phyloP scores from a whole-genome alignment of 305 asterid genomes.

The Petunia hybrid region DNA sequence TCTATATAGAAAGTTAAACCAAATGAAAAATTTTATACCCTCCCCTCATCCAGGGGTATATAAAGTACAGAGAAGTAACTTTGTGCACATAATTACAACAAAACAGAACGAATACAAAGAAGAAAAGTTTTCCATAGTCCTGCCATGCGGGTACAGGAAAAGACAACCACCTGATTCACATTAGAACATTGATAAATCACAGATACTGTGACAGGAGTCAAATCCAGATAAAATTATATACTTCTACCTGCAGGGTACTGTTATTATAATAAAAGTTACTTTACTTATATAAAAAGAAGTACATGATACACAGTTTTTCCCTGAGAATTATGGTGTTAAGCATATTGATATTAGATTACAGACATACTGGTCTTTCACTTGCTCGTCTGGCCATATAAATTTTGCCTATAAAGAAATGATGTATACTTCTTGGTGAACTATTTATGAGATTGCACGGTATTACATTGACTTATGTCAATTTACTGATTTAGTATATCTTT shows the following conservation, averaged over 20 bases:
- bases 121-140: conserved; percentile 14
- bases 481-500: background rate
- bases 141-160: conserved; percentile 12
- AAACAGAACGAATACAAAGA: background rate
- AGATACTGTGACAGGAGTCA: too few relatives aligned
- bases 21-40: conserved; percentile 17
- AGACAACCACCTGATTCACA: conserved; percentile 1
- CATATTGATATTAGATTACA: background rate
- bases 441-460: background rate
- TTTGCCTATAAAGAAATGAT: background rate
- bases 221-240: too few relatives aligned
- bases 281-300: too few relatives aligned
- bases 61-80: conserved; percentile 10
- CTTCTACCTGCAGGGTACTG: too few relatives aligned
- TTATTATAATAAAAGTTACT: too few relatives aligned
- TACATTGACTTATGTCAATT: background rate
- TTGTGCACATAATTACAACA: background rate
- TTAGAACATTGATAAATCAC: conserved; percentile 1
- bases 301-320: background rate
- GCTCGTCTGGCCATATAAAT: conserved; percentile 22
- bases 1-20: conserved; percentile 53
- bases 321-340: background rate
- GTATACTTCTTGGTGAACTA: background rate
- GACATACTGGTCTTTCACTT: conserved; percentile 12
- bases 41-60: conserved; percentile 22